These are phyloP conservation scores for Epithemia pelagica DNA, from an alignment of 108 stramenopile genomes.

Conservation along the genomic window DNA sequence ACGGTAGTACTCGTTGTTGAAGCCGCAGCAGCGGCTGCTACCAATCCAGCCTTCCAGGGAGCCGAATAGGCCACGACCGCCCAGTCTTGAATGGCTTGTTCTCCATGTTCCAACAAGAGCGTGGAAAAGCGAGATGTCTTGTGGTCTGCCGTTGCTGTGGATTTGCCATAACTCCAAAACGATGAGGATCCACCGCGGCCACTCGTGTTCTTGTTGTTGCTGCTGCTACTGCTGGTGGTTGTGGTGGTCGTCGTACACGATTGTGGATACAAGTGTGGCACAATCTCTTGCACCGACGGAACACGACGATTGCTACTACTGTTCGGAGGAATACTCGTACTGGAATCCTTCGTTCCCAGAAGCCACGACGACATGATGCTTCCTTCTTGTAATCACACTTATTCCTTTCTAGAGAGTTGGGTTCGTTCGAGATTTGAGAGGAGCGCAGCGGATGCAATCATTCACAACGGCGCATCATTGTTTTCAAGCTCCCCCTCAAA, in stretches of 20 bases:
- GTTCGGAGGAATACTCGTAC: not conserved
- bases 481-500: too few relatives aligned
- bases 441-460: too few relatives aligned
- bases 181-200: not conserved
- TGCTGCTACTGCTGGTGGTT: not conserved
- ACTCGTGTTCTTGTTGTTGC: not conserved
- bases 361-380: not conserved
- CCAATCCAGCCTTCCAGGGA: conserved; percentile 7
- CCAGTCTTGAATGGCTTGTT: conserved; percentile 78
- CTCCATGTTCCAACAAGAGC: conserved; percentile 75
- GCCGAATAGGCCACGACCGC: conserved; percentile 53
- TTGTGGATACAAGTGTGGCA: not conserved
- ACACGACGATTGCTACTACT: not conserved
- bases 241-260: not conserved
- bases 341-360: not conserved
- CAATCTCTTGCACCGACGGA: not conserved
- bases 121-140: conserved; percentile 46
- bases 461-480: too few relatives aligned
- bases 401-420: too few relatives aligned
- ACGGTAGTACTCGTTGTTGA: not conserved
- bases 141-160: too few relatives aligned
- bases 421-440: too few relatives aligned
- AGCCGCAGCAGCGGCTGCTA: not conserved
- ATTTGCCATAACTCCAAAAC: too few relatives aligned
- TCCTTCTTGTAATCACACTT: too few relatives aligned